Percentiles rank a stretch among this genome's conserved stretches.
phyloP scores from a whole-genome alignment of 768 basidiomycete genomes.

The Lentinula aciculospora region DNA sequence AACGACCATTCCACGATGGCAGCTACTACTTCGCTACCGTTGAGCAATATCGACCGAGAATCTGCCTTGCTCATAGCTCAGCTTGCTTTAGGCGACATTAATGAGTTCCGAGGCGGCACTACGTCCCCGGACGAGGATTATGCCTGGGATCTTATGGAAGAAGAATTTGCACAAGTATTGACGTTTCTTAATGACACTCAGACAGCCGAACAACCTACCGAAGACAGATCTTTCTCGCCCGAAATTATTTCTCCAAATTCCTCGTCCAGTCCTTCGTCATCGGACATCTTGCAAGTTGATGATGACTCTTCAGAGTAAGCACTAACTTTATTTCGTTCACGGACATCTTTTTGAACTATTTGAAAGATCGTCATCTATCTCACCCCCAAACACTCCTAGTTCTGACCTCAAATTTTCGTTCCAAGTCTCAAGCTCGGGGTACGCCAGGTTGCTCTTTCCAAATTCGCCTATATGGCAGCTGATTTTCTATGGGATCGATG shows the following conservation, averaged over 20 bases:
- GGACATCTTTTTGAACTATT: not conserved
- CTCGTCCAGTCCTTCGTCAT: not conserved
- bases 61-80: conserved; percentile 3
- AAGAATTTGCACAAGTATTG: not conserved
- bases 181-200: not conserved
- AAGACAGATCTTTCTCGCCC: not conserved
- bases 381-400: not conserved
- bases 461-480: not conserved
- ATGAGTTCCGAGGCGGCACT: not conserved
- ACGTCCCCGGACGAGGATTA: not conserved
- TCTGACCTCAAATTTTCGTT: not conserved
- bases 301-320: not conserved
- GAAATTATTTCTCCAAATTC: not conserved
- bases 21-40: not conserved
- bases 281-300: not conserved
- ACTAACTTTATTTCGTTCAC: not conserved
- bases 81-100: not conserved
- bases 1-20: not conserved
- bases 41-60: not conserved
- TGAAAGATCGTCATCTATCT: not conserved
- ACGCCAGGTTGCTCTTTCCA: not conserved
- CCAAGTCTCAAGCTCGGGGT: not conserved
- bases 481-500: too few species aligned
- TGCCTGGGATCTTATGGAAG: not conserved
- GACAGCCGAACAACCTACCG: not conserved